Evolutionary conservation across 2,329 filamentous ascomycete genomes (phyloP), one percentile per base, ranked within the genome.

Genomic region (Cladosporium halotolerans): DNA sequence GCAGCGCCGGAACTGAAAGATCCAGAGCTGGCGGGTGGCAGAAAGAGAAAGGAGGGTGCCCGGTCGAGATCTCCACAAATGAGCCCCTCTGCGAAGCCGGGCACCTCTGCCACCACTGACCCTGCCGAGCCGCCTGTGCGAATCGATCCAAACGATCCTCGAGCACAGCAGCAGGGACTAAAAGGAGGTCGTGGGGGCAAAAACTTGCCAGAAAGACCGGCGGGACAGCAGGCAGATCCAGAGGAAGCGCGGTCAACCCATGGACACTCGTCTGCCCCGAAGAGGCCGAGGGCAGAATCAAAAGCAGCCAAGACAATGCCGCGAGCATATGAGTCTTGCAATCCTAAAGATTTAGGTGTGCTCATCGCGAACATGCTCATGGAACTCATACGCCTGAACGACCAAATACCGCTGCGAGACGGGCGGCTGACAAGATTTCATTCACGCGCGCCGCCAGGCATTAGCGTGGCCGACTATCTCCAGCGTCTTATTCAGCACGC

Each of bases 321-420:
- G 1, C 71, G 79, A 55, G 78, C 79, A 63, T 99, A 99, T 69
- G 89, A 96, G 69, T 75, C 83, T 9, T 95, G 89, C 68, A 78
- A 86, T 38, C 82, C 88, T 8, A 87, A 90, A 64, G 91, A 96
- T 67, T 81, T 99, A 67, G 93, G 96, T 28, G 79, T 92, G 40
- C 75, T 99, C 56, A 93, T 99, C 60, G 84, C 91, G 43, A 89
- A 95, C 66, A 97, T 99, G 93, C 79, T 99, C 45, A 85, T 91
- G 70, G 93, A 99, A 72, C 76, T 99, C 45, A 95, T 99, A 61
- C 84, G 88, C 57, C 88, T 92, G 58, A 99, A 99, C 65, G 93
- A 99, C 69, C 81, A 81, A 45, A 83, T 93, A 58, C 91, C 92
- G 44, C 81, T 96, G 52, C 84, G 86, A 62, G 88, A 89, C 60